These are phyloP conservation scores for Hemerocallis citrina DNA, from an alignment of 106 monocot genomes.

Conservation along the genomic window DNA sequence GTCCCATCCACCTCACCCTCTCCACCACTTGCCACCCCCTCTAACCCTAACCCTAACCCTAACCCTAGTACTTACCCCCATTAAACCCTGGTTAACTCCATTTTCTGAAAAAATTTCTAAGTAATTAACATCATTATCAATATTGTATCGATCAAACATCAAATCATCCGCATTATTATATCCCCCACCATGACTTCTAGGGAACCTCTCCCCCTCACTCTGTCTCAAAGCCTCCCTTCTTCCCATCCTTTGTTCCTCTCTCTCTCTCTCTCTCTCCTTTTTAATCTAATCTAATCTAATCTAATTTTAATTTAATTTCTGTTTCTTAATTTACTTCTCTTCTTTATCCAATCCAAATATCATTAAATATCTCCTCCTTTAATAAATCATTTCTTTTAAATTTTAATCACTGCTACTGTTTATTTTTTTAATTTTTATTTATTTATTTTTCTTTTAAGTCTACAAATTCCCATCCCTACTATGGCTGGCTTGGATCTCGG, in stretches of 20 bases:
- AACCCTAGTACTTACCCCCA: slow-evolving; percentile 11
- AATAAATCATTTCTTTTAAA: background rate
- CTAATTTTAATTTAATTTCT: slow-evolving; percentile 8
- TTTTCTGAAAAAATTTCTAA: background rate
- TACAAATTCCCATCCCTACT: too few relatives aligned
- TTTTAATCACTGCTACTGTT: slow-evolving; percentile 6
- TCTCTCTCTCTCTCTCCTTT: slow-evolving; percentile 9
- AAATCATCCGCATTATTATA: slow-evolving; percentile 4
- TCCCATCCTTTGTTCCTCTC: slow-evolving; percentile 17
- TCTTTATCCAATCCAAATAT: slow-evolving; percentile 24
- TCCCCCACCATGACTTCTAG: slow-evolving; percentile 1
- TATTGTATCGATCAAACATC: background rate
- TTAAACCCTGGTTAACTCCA: slow-evolving; percentile 16
- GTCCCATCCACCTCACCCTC: slow-evolving; percentile 3
- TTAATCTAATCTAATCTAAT: background rate
- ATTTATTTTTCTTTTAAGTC: slow-evolving; percentile 17
- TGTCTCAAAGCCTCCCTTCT: background rate
- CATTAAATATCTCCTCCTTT: slow-evolving; percentile 8
- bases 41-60: slow-evolving; percentile 11
- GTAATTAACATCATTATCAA: background rate
- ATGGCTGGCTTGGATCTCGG: slow-evolving; percentile 51
- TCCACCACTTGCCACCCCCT: slow-evolving; percentile 1
- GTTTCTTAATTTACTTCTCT: slow-evolving; percentile 2
- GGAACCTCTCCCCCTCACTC: slow-evolving; percentile 4
- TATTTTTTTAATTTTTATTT: slow-evolving; percentile 9